Conservation (phyloP, 2,329 filamentous ascomycete species). For the Cladosporium halotolerans region DNA sequence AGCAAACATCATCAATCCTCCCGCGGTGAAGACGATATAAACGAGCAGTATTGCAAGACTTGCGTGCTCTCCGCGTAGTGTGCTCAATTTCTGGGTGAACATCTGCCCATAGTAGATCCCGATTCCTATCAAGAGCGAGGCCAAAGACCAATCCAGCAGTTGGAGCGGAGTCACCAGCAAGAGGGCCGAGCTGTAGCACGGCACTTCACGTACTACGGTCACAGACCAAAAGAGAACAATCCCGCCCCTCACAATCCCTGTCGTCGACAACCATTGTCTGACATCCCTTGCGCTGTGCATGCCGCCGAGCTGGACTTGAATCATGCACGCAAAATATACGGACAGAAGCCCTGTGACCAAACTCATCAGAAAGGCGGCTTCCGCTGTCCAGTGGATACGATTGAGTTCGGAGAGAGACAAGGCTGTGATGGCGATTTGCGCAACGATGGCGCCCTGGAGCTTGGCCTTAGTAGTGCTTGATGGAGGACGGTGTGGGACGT, state of each 20-base stretch:
- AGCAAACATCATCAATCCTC: background rate
- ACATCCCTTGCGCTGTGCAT: background rate
- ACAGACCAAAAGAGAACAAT: background rate
- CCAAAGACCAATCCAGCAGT: background rate
- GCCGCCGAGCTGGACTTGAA: background rate
- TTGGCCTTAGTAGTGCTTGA: background rate
- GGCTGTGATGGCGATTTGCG: slow-evolving; percentile 5
- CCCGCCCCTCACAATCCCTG: background rate
- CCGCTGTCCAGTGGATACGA: background rate
- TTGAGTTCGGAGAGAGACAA: background rate
- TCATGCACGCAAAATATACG: background rate
- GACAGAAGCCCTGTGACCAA: background rate
- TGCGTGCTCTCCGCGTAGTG: background rate
- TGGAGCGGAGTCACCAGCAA: background rate
- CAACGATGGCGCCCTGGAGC: background rate
- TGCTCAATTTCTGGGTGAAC: background rate
- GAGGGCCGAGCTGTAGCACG: background rate
- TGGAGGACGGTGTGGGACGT: background rate
- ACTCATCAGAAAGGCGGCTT: background rate
- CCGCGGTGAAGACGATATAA: background rate
- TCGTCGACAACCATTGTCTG: background rate
- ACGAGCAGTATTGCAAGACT: background rate
- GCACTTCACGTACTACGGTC: background rate
- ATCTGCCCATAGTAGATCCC: background rate
- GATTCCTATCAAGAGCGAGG: background rate